Conservation (phyloP, 2,329 filamentous ascomycete genomes). For the Microdochium trichocladiopsis region DNA sequence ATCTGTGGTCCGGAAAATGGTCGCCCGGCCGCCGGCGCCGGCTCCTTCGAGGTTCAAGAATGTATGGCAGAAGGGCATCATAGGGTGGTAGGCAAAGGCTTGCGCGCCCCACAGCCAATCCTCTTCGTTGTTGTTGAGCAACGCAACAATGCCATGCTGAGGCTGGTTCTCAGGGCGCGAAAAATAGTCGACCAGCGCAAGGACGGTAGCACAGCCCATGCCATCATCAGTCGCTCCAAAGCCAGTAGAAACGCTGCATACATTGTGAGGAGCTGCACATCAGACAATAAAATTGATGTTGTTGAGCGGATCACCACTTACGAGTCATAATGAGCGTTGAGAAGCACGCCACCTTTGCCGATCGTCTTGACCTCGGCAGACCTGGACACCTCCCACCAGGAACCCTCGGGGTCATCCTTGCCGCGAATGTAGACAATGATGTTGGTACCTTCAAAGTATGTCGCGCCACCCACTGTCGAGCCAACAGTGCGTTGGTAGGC, state of each 20-base stretch:
- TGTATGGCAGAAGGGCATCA: constrained; percentile 73
- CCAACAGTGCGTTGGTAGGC: constrained; percentile 32
- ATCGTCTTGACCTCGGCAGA: constrained; percentile 37
- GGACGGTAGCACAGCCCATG: constrained; percentile 75
- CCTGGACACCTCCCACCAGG: constrained; percentile 59
- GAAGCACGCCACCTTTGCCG: constrained; percentile 70
- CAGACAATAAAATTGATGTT: neutral
- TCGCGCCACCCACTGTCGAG: constrained; percentile 29
- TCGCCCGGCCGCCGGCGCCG: constrained; percentile 81
- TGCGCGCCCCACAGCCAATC: constrained; percentile 83
- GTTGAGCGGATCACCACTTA: constrained; percentile 20
- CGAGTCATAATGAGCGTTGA: constrained; percentile 91
- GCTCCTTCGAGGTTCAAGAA: constrained; percentile 95
- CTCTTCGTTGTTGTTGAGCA: constrained; percentile 95
- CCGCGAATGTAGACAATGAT: constrained; percentile 89
- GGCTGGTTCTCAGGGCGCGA: constrained; percentile 65
- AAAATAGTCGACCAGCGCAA: constrained; percentile 85
- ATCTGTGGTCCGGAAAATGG: constrained; percentile 83
- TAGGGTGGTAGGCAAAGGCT: constrained; percentile 76
- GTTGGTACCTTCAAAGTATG: constrained; percentile 91
- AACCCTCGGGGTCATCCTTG: constrained; percentile 60
- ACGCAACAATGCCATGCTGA: constrained; percentile 70
- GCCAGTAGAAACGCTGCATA: constrained; percentile 71
- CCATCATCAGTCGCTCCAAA: constrained; percentile 94
- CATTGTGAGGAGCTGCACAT: constrained; percentile 7